Evolutionary conservation across 257 asterid genomes (phyloP).

Genomic region (Paulownia fortunei): DNA sequence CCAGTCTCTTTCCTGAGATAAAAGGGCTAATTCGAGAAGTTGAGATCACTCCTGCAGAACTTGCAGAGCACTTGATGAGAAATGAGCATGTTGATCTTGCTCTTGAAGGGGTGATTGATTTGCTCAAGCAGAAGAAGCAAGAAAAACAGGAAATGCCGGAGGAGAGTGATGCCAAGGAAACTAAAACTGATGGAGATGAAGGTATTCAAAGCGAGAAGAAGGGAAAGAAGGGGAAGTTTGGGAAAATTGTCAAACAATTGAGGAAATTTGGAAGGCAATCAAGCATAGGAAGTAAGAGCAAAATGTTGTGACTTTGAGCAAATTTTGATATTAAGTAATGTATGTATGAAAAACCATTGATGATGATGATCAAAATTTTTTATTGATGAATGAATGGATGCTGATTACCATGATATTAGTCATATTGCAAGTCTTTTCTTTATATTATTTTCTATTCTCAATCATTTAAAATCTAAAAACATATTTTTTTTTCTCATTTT

Average conservation of each 20-base stretch:
- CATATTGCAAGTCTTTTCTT: background rate
- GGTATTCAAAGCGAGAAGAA: constrained; percentile 16
- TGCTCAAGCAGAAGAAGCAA: constrained; percentile 50
- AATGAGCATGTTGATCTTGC: constrained; percentile 62
- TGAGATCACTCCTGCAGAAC: constrained; percentile 68
- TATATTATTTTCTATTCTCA: background rate
- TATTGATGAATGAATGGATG: background rate
- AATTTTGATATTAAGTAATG: background rate
- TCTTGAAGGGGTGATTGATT: constrained; percentile 59
- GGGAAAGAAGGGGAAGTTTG: constrained; percentile 25
- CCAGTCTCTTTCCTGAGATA: constrained; percentile 41
- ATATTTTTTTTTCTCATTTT: too few relatives aligned
- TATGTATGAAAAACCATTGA: background rate
- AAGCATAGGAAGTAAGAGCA: constrained; percentile 11
- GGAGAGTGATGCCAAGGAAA: constrained; percentile 1
- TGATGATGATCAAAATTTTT: constrained; percentile 19
- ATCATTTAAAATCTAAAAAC: too few relatives aligned
- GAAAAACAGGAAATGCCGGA: constrained; percentile 15
- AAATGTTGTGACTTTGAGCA: constrained; percentile 1
- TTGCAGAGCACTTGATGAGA: constrained; percentile 86
- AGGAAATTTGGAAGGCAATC: too few relatives aligned
- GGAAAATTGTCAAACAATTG: constrained; percentile 6
- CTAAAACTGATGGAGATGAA: background rate
- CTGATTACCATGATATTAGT: too few relatives aligned
- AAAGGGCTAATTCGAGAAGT: constrained; percentile 49